phyloP scores from a whole-genome alignment of 495 filamentous ascomycete genomes.

The Platismatia glauca region DNA sequence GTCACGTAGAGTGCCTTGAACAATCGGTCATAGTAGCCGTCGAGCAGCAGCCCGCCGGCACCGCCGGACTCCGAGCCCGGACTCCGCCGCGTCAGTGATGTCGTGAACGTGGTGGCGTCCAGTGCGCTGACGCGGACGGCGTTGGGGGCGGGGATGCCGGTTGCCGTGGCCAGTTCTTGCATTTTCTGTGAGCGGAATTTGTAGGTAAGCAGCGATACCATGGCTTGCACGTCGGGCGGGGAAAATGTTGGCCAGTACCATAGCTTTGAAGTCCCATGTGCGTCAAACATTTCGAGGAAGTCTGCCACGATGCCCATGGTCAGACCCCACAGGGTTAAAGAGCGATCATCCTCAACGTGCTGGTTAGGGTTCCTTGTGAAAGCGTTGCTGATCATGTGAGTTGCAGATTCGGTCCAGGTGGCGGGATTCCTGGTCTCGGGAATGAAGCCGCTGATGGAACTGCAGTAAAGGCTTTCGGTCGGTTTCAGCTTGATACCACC shows the following conservation, averaged over 20 bases:
- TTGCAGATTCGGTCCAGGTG: background rate
- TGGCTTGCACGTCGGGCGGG: conserved; percentile 49
- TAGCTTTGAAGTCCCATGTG: conserved; percentile 49
- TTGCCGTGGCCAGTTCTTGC: conserved; percentile 29
- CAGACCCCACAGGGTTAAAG: conserved; percentile 66
- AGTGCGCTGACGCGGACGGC: conserved; percentile 39
- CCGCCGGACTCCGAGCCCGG: conserved; percentile 25
- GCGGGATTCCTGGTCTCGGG: conserved; percentile 22
- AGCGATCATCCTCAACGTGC: conserved; percentile 27
- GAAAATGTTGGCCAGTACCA: conserved; percentile 73
- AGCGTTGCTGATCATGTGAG: background rate
- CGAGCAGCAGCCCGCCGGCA: conserved; percentile 55
- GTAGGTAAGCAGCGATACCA: conserved; percentile 54
- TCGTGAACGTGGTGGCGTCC: conserved; percentile 30
- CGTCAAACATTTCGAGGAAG: conserved; percentile 61
- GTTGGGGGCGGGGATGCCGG: conserved; percentile 21
- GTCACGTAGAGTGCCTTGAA: conserved; percentile 50
- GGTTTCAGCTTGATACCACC: conserved; percentile 57
- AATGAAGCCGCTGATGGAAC: conserved; percentile 38
- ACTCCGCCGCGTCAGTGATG: conserved; percentile 20
- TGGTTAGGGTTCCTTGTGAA: background rate
- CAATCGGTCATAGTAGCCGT: conserved; percentile 61
- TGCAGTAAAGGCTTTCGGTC: conserved; percentile 52
- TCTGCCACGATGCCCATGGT: conserved; percentile 65
- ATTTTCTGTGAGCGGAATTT: conserved; percentile 49